Base-by-base conservation (phyloP, 2,329 filamentous ascomycete species). In the Allantophomopsis lycopodina region DNA sequence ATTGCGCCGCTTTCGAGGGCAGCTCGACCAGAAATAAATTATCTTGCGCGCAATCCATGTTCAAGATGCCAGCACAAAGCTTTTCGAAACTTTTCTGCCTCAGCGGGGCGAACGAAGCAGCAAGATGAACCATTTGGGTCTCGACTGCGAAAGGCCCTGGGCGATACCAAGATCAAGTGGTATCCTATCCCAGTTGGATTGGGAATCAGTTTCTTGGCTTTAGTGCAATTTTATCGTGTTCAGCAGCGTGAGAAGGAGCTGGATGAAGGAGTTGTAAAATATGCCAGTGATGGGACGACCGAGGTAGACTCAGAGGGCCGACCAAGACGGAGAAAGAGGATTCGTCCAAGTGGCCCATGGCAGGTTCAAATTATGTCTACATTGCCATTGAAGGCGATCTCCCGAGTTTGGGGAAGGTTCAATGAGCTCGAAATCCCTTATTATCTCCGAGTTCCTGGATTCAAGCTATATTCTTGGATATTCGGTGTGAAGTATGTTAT, bases 361-460 rank as follows among this genome's bases (percentile, higher is more conserved):
- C 76, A 79, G 46, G 76, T 85, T 39, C 77, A 83, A 54, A 70
- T 84, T 50, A 82, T 85, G 73, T 82, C 77, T 17, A 83, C 78
- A 0, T 60, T 85, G 39, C 80, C 80, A 14, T 60, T 85, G 39
- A 85, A 85, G 55, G 79, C 77, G 11, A 65, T 84, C 36, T 83
- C 79, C 16, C 69, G 80, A 36, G 50, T 81, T 45, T 85, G 80
- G 80, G 80, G 80, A 15, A 71, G 66, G 42, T 83, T 85, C 64
- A 85, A 85, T 53, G 79, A 83, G 53, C 64, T 83, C 20, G 68
- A 75, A 35, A 75, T 85, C 31, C 80, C 80, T 2, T 79, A 80
- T 56, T 77, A 76, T 55, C 60, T 84, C 23, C 75, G 80, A 14
- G 70, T 82, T 2, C 79, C 80, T 2, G 80, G 80, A 14, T 85